Evolutionary conservation across 164 flowering plant genomes (phyloP).

Genomic region (Malania oleifera): DNA sequence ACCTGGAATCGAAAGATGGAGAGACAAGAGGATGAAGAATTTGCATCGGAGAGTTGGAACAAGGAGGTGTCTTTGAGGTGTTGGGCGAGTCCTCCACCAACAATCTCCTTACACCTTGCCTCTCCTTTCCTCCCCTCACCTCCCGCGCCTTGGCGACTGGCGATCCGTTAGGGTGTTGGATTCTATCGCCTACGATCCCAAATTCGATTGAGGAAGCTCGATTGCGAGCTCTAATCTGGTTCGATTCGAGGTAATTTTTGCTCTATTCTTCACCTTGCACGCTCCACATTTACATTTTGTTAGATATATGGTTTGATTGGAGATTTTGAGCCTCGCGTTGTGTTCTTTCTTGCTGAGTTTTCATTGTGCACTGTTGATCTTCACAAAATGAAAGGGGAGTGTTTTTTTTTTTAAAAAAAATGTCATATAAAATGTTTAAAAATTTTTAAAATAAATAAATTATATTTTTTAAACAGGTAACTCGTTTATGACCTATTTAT

Average conservation of each 20-base stretch:
- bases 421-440: no score
- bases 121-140: no score
- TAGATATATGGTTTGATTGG: not conserved
- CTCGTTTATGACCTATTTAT: no score
- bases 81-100: conserved; percentile 38
- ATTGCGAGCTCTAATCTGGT: not conserved
- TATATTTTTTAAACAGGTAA: no score
- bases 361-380: not conserved
- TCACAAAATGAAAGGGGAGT: no score
- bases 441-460: no score
- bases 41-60: conserved; percentile 27
- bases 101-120: no score
- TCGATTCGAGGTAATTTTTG: not conserved
- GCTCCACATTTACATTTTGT: not conserved
- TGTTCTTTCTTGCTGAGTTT: not conserved
- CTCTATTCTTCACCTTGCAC: not conserved
- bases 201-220: not conserved
- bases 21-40: conserved; percentile 28
- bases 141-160: not conserved
- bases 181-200: no score
- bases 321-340: not conserved
- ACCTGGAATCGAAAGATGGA: conserved; percentile 22
- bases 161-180: not conserved
- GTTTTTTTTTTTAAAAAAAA: no score
- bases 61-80: conserved; percentile 31